Evolutionary conservation across 352 stramenopile genomes (phyloP).

Genomic region (Pythium phragmiticola): DNA sequence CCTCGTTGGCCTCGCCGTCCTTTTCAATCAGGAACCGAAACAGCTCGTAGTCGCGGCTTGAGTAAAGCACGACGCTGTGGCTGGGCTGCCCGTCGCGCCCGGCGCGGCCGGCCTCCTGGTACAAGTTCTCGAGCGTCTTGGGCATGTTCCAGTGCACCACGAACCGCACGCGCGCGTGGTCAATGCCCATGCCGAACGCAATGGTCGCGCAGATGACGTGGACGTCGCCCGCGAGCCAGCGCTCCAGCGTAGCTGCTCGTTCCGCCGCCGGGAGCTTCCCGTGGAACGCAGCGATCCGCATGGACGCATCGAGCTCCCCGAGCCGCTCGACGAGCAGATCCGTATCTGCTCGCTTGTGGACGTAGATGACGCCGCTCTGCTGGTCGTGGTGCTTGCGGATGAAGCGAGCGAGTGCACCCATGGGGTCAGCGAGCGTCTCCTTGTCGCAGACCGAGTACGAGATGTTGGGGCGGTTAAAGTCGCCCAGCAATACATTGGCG

Average conservation of each 20-base stretch:
- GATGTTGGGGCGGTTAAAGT: slow-evolving; percentile 67
- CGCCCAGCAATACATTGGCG: slow-evolving; percentile 41
- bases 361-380: slow-evolving; percentile 47
- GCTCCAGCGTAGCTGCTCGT: slow-evolving; percentile 40
- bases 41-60: slow-evolving; percentile 42
- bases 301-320: slow-evolving; percentile 23
- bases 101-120: slow-evolving; percentile 94
- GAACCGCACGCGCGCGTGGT: slow-evolving; percentile 89
- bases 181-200: slow-evolving; percentile 93
- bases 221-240: slow-evolving; percentile 47
- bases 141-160: slow-evolving; percentile 88
- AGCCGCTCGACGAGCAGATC: slow-evolving; percentile 41
- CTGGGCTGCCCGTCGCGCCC: slow-evolving; percentile 90
- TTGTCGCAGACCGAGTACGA: slow-evolving; percentile 55
- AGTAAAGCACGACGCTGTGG: slow-evolving; percentile 87
- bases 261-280: slow-evolving; percentile 44
- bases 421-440: slow-evolving; percentile 42
- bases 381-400: slow-evolving; percentile 38
- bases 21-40: slow-evolving; percentile 52
- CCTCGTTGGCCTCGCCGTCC: slow-evolving; percentile 12
- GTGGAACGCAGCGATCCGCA: slow-evolving; percentile 48
- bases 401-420: slow-evolving; percentile 38
- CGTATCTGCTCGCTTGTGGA: slow-evolving; percentile 56
- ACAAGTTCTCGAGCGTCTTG: slow-evolving; percentile 95
- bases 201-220: slow-evolving; percentile 91